Conservation (phyloP, 2,329 filamentous ascomycete species). For the Talaromyces marneffei region DNA sequence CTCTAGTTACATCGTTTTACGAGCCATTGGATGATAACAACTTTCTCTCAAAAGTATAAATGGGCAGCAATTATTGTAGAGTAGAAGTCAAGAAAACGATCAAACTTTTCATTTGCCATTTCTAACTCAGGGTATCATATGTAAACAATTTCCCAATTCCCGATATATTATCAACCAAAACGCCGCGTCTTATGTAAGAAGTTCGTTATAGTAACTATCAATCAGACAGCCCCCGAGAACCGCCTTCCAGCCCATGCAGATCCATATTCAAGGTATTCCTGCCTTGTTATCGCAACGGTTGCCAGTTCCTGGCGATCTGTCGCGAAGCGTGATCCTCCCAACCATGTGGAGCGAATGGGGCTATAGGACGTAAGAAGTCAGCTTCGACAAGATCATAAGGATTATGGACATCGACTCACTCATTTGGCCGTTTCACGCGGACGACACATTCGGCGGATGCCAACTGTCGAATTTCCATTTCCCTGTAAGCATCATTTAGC, state of each 20-base stretch:
- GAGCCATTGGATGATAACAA: background rate
- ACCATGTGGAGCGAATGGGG: constrained; percentile 76
- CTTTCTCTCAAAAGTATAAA: too few species aligned
- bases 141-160: background rate
- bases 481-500: constrained; percentile 30
- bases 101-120: background rate
- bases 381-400: background rate
- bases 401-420: constrained; percentile 41
- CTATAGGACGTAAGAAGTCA: constrained; percentile 22
- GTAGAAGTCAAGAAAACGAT: background rate
- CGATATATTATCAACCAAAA: background rate
- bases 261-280: constrained; percentile 87
- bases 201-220: background rate
- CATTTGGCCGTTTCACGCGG: constrained; percentile 60
- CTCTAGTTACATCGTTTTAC: background rate
- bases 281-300: constrained; percentile 68
- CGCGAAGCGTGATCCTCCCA: constrained; percentile 74
- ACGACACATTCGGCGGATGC: constrained; percentile 73
- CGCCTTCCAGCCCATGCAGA: constrained; percentile 66
- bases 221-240: constrained; percentile 47
- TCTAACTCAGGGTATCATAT: constrained; percentile 13
- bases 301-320: constrained; percentile 59
- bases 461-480: constrained; percentile 65
- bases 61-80: background rate
- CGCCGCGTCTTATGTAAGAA: constrained; percentile 1